These are phyloP conservation scores for Castanea sativa DNA, from an alignment of 306 rosid genomes.

Conservation along the genomic window DNA sequence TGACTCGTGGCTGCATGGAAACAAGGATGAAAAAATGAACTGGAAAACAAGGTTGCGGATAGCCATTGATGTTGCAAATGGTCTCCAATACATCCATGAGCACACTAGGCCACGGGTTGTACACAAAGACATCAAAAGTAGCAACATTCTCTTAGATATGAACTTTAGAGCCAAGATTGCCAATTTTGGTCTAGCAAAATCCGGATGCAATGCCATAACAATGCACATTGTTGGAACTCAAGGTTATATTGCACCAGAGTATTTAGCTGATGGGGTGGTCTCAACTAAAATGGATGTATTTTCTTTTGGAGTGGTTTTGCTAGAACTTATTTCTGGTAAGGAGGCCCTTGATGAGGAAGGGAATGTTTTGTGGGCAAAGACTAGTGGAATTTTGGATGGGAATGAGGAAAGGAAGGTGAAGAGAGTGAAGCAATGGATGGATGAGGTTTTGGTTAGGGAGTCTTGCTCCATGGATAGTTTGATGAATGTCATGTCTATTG, in stretches of 20 bases:
- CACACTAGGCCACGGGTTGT: conserved; percentile 94
- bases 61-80: conserved; percentile 86
- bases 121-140: conserved; percentile 91
- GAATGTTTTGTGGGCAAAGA: conserved; percentile 47
- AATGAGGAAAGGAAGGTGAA: conserved; percentile 48
- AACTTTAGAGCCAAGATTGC: conserved; percentile 93
- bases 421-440: conserved; percentile 62
- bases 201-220: conserved; percentile 88
- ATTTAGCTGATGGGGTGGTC: conserved; percentile 75
- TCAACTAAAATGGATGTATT: conserved; percentile 91
- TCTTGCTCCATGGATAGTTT: conserved; percentile 62
- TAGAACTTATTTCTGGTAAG: conserved; percentile 74
- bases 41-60: conserved; percentile 73
- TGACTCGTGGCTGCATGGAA: conserved; percentile 64
- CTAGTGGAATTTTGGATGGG: conserved; percentile 44
- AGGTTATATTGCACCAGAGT: conserved; percentile 93
- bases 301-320: conserved; percentile 80
- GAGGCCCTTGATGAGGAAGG: conserved; percentile 66
- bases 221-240: conserved; percentile 98
- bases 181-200: conserved; percentile 84
- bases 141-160: conserved; percentile 81
- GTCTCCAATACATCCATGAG: conserved; percentile 88
- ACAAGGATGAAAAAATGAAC: conserved; percentile 32
- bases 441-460: conserved; percentile 40
- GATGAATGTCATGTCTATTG: conserved; percentile 50